Conservation (phyloP, 2,329 filamentous ascomycete genomes). For the Neoarthrinium moseri region DNA sequence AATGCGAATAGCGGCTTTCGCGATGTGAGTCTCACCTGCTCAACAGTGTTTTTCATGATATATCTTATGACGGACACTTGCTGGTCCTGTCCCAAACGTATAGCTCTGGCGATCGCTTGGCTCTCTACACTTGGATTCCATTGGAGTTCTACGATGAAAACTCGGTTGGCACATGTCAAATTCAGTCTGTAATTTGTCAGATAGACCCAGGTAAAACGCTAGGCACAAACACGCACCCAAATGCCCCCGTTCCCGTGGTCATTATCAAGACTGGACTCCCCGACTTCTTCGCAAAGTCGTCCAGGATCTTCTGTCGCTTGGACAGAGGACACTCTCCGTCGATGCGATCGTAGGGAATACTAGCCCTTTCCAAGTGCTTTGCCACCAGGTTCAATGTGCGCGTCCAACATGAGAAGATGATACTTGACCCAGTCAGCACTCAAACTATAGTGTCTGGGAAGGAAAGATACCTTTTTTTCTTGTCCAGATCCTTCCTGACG, state of each 20-base stretch:
- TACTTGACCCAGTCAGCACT: constrained; percentile 24
- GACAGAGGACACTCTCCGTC: constrained; percentile 39
- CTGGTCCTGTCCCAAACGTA: constrained; percentile 43
- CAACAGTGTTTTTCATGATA: constrained; percentile 38
- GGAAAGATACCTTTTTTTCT: constrained; percentile 24
- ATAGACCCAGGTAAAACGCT: too few relatives aligned
- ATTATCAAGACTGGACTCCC: constrained; percentile 43
- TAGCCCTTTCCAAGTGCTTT: constrained; percentile 22
- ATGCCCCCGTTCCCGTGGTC: constrained; percentile 50
- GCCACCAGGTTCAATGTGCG: constrained; percentile 37
- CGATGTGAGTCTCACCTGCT: constrained; percentile 36
- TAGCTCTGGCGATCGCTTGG: constrained; percentile 48
- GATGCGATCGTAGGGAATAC: constrained; percentile 35
- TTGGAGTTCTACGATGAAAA: constrained; percentile 52
- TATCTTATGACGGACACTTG: constrained; percentile 45
- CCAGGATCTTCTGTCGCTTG: constrained; percentile 35
- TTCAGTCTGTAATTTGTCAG: constrained; percentile 35
- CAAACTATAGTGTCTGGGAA: constrained; percentile 12
- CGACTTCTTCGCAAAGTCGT: constrained; percentile 30
- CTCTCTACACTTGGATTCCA: constrained; percentile 54
- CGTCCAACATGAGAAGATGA: constrained; percentile 47
- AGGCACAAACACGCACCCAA: constrained; percentile 47
- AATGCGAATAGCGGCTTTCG: too few relatives aligned
- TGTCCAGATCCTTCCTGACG: constrained; percentile 21
- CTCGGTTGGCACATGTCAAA: constrained; percentile 43